phyloP scores from a whole-genome alignment of 305 asterid genomes.

The Fraxinus sp. region DNA sequence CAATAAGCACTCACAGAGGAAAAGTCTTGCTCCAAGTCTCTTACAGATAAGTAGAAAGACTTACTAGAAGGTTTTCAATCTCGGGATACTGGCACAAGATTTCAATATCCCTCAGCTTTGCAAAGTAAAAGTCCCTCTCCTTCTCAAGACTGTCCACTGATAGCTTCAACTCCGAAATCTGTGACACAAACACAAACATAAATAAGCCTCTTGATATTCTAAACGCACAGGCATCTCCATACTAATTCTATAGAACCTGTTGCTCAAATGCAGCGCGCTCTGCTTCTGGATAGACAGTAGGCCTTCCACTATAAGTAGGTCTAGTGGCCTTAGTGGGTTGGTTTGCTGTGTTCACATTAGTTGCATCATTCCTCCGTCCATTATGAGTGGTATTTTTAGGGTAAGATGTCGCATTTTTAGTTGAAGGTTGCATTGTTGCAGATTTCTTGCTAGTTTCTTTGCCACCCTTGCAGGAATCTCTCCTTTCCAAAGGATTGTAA shows the following conservation, averaged over 20 bases:
- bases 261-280: conserved; percentile 62
- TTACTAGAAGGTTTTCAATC: conserved; percentile 64
- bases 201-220: conserved; percentile 16
- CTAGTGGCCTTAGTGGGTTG: conserved; percentile 57
- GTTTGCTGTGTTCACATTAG: conserved; percentile 39
- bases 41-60: background rate
- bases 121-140: conserved; percentile 90
- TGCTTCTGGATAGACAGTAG: conserved; percentile 46
- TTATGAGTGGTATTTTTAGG: conserved; percentile 51
- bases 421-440: conserved; percentile 52
- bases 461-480: conserved; percentile 83
- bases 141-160: conserved; percentile 81
- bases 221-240: background rate
- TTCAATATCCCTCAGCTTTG: conserved; percentile 84
- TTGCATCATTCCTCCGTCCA: conserved; percentile 49
- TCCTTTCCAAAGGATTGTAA: conserved; percentile 87
- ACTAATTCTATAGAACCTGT: conserved; percentile 45
- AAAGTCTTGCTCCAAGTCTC: background rate
- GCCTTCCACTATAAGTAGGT: conserved; percentile 67
- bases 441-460: conserved; percentile 75
- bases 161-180: conserved; percentile 81
- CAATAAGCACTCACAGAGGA: background rate
- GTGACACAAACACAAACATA: conserved; percentile 23
- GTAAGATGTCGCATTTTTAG: conserved; percentile 50
- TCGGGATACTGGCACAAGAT: conserved; percentile 75